phyloP scores from a whole-genome alignment of 192 early-diverging fungal genomes.

The Gamsiella multidivaricata region DNA sequence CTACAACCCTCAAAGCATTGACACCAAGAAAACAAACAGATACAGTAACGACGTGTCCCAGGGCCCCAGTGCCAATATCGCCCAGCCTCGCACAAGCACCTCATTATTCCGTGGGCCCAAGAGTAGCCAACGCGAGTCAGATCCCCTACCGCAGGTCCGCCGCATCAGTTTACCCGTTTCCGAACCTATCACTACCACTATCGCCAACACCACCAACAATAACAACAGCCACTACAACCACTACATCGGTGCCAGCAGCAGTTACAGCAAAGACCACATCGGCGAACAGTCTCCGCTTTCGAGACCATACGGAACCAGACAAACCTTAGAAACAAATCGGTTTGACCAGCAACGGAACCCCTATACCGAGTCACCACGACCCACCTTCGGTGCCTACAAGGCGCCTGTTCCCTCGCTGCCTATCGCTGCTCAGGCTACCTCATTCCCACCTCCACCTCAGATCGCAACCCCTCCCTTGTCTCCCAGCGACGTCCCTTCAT shows the following conservation, averaged over 20 bases:
- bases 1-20: too few species aligned
- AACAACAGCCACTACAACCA: too few species aligned
- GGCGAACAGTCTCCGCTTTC: not conserved
- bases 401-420: conserved; percentile 34
- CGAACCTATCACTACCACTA: conserved; percentile 6
- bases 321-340: not conserved
- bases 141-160: not conserved
- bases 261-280: not conserved
- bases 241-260: conserved; percentile 1
- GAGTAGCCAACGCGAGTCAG: conserved; percentile 18
- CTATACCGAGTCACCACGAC: conserved; percentile 15
- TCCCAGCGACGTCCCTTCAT: not conserved
- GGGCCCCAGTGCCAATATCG: not conserved
- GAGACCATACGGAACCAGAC: not conserved
- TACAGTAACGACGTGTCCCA: too few species aligned
- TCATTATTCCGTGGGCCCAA: conserved; percentile 34
- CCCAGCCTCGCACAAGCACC: conserved; percentile 32
- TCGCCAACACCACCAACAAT: not conserved
- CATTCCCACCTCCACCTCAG: conserved; percentile 9
- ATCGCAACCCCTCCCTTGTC: conserved; percentile 1
- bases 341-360: conserved; percentile 3
- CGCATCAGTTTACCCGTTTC: conserved; percentile 34
- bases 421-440: not conserved
- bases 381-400: conserved; percentile 25
- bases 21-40: too few species aligned